A percentile compares a stretch with the other conserved stretches of the same genome.
Evolutionary conservation across 225 moss, liverwort and hornwort genomes (phyloP).

Genomic region (Rhytidiadelphus loreus): DNA sequence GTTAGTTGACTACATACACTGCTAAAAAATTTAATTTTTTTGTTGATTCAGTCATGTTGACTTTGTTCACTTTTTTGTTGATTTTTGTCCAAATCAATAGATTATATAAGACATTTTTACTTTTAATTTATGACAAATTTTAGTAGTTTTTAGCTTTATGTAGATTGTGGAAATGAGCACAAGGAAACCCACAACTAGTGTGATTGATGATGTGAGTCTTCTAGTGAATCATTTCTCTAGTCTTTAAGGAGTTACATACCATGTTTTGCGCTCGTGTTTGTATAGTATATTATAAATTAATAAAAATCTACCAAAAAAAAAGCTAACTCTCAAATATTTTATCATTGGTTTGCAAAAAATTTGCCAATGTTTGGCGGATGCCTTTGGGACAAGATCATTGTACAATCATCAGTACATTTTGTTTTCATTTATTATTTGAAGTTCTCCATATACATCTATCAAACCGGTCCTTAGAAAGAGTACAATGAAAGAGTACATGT

Average conservation of each 20-base stretch:
- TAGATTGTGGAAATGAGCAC: background rate
- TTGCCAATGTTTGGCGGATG: background rate
- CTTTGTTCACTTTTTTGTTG: too few relatives aligned
- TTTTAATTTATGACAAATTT: background rate
- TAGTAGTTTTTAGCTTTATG: background rate
- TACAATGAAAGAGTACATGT: background rate
- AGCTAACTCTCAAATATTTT: background rate
- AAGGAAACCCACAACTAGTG: too few relatives aligned
- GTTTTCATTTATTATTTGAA: background rate
- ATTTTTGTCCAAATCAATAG: too few relatives aligned
- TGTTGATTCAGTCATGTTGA: too few relatives aligned
- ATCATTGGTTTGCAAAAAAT: too few relatives aligned
- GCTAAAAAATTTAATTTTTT: too few relatives aligned
- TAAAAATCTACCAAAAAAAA: background rate
- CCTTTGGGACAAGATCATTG: background rate
- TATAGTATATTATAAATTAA: background rate
- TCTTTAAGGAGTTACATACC: background rate
- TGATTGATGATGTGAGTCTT: background rate
- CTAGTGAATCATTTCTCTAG: too few relatives aligned
- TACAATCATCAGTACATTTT: background rate
- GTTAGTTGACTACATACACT: background rate
- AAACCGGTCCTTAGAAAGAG: background rate
- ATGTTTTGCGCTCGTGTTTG: background rate
- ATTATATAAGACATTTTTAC: background rate
- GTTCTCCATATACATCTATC: background rate